Evolutionary conservation across 2,329 filamentous ascomycete species (phyloP).

Genomic region (Rhinocladiella mackenziei): DNA sequence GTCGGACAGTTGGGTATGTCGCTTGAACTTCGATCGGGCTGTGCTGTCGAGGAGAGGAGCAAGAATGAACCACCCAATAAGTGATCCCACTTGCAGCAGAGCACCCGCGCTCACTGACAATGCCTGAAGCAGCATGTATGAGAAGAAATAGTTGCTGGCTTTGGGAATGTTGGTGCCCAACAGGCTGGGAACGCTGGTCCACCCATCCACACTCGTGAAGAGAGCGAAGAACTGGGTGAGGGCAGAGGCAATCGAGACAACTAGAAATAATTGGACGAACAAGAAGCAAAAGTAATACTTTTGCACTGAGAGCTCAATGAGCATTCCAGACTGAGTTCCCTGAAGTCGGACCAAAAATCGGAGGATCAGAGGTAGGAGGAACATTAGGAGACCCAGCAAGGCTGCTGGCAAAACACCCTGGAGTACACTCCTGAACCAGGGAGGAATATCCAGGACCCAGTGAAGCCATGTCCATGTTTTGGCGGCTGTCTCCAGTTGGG

Average conservation of each 20-base stretch:
- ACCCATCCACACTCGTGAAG: slow-evolving; percentile 59
- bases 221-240: slow-evolving; percentile 62
- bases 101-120: slow-evolving; percentile 87
- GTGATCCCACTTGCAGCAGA: slow-evolving; percentile 73
- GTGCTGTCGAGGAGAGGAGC: slow-evolving; percentile 81
- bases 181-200: slow-evolving; percentile 66
- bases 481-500: slow-evolving; percentile 70
- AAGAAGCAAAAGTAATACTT: slow-evolving; percentile 90
- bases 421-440: slow-evolving; percentile 61
- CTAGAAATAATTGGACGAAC: slow-evolving; percentile 90
- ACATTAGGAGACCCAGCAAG: slow-evolving; percentile 70
- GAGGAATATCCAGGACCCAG: slow-evolving; percentile 63
- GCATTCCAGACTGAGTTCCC: slow-evolving; percentile 77
- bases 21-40: slow-evolving; percentile 72
- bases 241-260: slow-evolving; percentile 80
- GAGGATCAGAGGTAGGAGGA: slow-evolving; percentile 76
- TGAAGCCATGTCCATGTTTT: slow-evolving; percentile 62
- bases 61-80: slow-evolving; percentile 77
- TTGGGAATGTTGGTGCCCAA: slow-evolving; percentile 77
- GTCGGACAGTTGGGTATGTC: slow-evolving; percentile 72
- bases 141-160: slow-evolving; percentile 95
- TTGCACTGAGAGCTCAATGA: slow-evolving; percentile 78
- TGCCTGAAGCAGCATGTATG: slow-evolving; percentile 94
- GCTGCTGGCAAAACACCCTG: slow-evolving; percentile 82
- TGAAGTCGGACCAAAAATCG: slow-evolving; percentile 67